Percentiles rank a stretch among this genome's conserved stretches.
phyloP scores from a whole-genome alignment of 2,329 filamentous ascomycete genomes.

The Colletotrichum viniferum region DNA sequence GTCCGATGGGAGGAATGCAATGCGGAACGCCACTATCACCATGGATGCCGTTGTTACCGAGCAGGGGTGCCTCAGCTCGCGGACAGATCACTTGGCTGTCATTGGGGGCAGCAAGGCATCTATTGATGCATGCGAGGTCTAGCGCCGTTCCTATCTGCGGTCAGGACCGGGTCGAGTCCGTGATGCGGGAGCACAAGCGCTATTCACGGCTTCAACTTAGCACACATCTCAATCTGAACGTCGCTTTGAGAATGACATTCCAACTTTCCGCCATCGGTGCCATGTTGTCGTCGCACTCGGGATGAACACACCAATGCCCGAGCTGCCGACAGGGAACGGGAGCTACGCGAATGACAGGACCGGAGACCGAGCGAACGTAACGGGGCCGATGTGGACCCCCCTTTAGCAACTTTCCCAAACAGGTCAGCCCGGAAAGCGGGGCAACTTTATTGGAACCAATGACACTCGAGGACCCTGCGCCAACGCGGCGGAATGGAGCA shows the following conservation, averaged over 20 bases:
- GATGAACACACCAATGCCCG: not conserved
- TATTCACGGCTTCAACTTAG: not conserved
- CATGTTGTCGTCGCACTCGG: not conserved
- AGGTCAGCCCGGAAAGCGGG: not conserved
- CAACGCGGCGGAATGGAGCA: not conserved
- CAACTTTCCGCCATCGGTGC: not conserved
- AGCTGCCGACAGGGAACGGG: not conserved
- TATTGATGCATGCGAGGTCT: not conserved
- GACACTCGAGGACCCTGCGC: not conserved
- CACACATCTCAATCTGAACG: not conserved
- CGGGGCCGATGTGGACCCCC: not conserved
- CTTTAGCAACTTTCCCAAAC: not conserved
- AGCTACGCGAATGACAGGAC: not conserved
- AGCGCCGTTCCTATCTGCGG: not conserved
- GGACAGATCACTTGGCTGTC: not conserved
- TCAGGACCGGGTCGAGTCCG: not conserved
- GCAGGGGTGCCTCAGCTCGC: constrained; percentile 1
- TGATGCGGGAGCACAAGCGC: not conserved
- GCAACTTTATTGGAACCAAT: not conserved
- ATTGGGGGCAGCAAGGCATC: not conserved
- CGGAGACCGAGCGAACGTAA: not conserved
- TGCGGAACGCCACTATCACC: not conserved
- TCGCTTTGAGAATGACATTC: not conserved
- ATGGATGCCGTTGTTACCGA: not conserved
- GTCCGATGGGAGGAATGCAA: not conserved